Evolutionary conservation across 805 yeast species (phyloP), one percentile per base, ranked within the genome.

Genomic region (Kodamaea kaohsiungensis): DNA sequence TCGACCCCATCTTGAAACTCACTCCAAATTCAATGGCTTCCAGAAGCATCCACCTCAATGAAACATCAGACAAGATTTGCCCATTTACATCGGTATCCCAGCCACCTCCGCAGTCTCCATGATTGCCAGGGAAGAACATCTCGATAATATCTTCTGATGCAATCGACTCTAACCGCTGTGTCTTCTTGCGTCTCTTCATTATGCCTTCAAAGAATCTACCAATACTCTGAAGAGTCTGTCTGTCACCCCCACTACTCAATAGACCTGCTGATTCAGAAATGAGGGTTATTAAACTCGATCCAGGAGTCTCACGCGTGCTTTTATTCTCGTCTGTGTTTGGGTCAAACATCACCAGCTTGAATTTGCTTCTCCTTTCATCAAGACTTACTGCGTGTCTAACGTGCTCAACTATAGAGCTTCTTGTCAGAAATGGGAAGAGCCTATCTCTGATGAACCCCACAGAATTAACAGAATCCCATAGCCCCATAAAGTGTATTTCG

Each of bases 41-140:
- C 4, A 78, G 68, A 10, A 86, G 54, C 65, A 86, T 81, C 90
- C 90, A 86, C 56, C 86, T 72, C 19, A 86, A 67, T 0, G 89
- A 70, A 13, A 84, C 56, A 57, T 82, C 78, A 0, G 88, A 75
- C 13, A 82, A 55, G 18, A 65, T 61, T 43, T 81, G 78, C 1
- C 82, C 82, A 48, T 71, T 63, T 0, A 54, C 35, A 62, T 81
- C 85, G 3, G 72, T 65, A 1, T 72, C 65, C 86, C 88, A 85
- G 0, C 88, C 88, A 2, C 90, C 90, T 1, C 91, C 91, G 60
- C 83, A 69, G 65, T 86, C 90, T 8, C 86, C 75, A 65, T 86
- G 91, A 61, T 83, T 82, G 1, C 90, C 91, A 0, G 88, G 82
- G 60, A 86, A 86, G 86, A 87, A 86, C 43, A 81, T 62, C 60